Evolutionary conservation across 228 moss, liverwort and hornwort species (phyloP).

Genomic region (Sphagnum magellanicum): DNA sequence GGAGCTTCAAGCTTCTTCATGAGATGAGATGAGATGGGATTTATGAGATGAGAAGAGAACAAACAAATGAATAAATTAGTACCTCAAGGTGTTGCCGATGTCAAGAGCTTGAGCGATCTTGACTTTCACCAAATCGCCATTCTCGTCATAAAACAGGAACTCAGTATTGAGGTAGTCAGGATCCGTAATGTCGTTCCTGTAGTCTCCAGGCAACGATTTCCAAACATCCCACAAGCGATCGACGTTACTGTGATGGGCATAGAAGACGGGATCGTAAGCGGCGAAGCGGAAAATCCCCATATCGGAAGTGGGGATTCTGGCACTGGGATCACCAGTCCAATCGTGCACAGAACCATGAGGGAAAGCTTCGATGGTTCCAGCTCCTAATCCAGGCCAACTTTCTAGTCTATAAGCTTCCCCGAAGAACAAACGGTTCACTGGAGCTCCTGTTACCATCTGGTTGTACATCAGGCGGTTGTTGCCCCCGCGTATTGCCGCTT

Average conservation of each 20-base stretch:
- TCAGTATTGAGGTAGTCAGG: constrained; percentile 36
- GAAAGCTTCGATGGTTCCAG: constrained; percentile 13
- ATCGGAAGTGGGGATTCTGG: constrained; percentile 2
- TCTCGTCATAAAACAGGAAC: constrained; percentile 55
- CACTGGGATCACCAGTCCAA: constrained; percentile 15
- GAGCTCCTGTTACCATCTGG: constrained; percentile 1
- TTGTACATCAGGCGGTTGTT: constrained; percentile 21
- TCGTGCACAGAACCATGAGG: constrained; percentile 32
- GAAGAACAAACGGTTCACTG: constrained; percentile 10
- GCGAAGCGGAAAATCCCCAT: constrained; percentile 39
- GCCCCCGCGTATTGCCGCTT: constrained; percentile 1
- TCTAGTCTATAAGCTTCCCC: constrained; percentile 25
- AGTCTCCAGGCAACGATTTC: constrained; percentile 19
- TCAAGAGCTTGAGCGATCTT: constrained; percentile 40
- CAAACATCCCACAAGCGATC: constrained; percentile 54
- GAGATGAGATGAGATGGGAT: too few relatives aligned
- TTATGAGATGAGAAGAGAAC: too few relatives aligned
- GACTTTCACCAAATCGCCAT: constrained; percentile 33
- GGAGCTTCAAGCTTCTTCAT: too few relatives aligned
- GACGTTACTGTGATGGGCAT: constrained; percentile 29
- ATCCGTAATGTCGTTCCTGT: constrained; percentile 13
- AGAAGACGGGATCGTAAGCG: constrained; percentile 44
- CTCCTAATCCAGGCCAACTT: constrained; percentile 16
- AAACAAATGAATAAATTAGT: too few relatives aligned
- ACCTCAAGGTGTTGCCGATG: not conserved